Evolutionary conservation across 495 filamentous ascomycete species (phyloP).

Genomic region (Daldinia concentrica): DNA sequence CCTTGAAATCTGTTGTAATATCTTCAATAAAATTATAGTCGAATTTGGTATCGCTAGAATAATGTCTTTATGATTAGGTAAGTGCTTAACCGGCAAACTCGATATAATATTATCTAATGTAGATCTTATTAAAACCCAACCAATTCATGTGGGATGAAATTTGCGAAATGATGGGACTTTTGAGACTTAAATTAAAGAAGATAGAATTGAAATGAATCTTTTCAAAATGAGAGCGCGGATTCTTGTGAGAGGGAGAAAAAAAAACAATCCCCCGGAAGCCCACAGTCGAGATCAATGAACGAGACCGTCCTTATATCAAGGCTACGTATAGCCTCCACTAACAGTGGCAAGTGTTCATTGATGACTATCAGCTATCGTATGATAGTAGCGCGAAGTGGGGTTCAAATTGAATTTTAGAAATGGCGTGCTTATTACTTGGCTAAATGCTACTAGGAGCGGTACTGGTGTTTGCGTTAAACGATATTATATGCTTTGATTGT

Average conservation of each 20-base stretch:
- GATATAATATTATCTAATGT: too few relatives aligned
- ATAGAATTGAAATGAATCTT: too few relatives aligned
- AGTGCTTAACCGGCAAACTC: too few relatives aligned
- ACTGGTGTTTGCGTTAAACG: neutral
- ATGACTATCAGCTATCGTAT: neutral
- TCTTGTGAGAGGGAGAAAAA: neutral
- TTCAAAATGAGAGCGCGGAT: too few relatives aligned
- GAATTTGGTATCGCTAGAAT: too few relatives aligned
- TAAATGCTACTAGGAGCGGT: neutral
- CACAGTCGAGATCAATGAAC: neutral
- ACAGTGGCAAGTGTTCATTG: neutral
- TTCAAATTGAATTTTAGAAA: neutral
- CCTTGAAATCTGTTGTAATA: too few relatives aligned
- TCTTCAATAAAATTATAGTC: too few relatives aligned
- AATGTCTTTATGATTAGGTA: too few relatives aligned
- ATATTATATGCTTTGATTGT: neutral
- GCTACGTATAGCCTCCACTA: neutral
- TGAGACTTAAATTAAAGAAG: too few relatives aligned
- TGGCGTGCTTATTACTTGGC: neutral
- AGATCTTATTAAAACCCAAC: too few relatives aligned
- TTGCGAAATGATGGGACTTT: too few relatives aligned
- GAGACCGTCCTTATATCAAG: neutral
- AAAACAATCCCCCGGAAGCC: neutral
- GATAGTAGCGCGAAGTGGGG: neutral
- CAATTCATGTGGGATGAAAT: too few relatives aligned